A percentile compares a stretch with the other conserved stretches of the same genome.
Conservation (phyloP, 352 stramenopile genomes). For the Pythium brassicae region DNA sequence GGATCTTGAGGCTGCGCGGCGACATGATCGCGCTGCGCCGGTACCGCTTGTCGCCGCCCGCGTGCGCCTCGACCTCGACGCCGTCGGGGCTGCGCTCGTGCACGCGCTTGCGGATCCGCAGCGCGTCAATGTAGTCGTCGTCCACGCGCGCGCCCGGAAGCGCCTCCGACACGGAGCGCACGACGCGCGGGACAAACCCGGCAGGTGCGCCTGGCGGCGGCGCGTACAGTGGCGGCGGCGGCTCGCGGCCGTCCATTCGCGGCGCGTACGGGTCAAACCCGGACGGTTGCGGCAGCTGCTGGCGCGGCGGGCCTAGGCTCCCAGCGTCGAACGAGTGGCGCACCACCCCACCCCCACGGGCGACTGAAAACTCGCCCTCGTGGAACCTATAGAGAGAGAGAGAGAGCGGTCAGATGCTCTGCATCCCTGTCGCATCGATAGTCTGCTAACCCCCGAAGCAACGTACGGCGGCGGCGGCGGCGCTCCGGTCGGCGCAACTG, state of each 20-base stretch:
- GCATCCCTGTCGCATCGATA: too few relatives aligned
- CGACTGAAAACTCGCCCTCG: conserved; percentile 37
- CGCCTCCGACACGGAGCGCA: conserved; percentile 70
- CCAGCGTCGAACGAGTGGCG: conserved; percentile 72
- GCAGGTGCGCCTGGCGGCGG: too few relatives aligned
- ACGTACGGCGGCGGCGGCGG: conserved; percentile 18
- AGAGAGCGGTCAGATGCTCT: too few relatives aligned
- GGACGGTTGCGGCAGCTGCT: conserved; percentile 5
- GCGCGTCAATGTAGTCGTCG: conserved; percentile 65
- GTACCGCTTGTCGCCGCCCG: conserved; percentile 36
- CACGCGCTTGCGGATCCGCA: conserved; percentile 63
- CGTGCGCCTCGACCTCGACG: conserved; percentile 14
- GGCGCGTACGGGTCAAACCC: conserved; percentile 14
- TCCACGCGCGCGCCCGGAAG: conserved; percentile 40
- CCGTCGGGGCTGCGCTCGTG: conserved; percentile 36
- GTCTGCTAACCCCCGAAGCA: too few relatives aligned
- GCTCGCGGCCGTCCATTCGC: conserved; percentile 9
- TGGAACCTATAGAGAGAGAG: conserved; percentile 8
- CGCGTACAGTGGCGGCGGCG: conserved; percentile 6
- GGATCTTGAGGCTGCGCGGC: conserved; percentile 65
- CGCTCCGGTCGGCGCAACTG: not conserved
- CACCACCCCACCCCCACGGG: conserved; percentile 22
- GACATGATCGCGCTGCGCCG: conserved; percentile 47
- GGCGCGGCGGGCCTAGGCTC: conserved; percentile 29
- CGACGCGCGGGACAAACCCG: conserved; percentile 33